Evolutionary conservation across 352 stramenopile genomes (phyloP).

Genomic region (Nothophytophthora sp.): DNA sequence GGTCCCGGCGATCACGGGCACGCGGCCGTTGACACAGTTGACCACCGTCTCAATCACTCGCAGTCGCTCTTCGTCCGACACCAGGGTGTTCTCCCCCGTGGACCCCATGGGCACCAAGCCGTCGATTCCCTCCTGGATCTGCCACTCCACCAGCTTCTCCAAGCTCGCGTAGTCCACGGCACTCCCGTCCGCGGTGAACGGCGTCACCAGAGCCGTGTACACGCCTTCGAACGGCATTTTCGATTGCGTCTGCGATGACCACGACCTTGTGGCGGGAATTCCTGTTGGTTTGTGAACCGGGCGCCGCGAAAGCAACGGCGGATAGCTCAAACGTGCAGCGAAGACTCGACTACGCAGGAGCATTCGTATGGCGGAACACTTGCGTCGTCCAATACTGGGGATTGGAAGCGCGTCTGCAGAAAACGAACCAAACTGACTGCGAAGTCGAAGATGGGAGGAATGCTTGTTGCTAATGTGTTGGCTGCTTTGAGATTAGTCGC

Average conservation of each 20-base stretch:
- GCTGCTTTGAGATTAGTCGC: too few relatives aligned
- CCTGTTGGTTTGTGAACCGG: neutral
- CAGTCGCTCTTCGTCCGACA: constrained; percentile 91
- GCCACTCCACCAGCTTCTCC: constrained; percentile 77
- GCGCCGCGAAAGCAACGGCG: too few relatives aligned
- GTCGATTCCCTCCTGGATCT: constrained; percentile 91
- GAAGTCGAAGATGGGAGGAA: too few relatives aligned
- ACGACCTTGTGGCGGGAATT: too few relatives aligned
- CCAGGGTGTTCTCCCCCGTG: constrained; percentile 92
- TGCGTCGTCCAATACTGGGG: too few relatives aligned
- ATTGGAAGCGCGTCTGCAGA: too few relatives aligned
- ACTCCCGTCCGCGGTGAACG: constrained; percentile 85
- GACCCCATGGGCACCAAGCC: constrained; percentile 95
- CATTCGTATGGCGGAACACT: too few relatives aligned
- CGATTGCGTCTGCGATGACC: neutral
- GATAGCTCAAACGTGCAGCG: too few relatives aligned
- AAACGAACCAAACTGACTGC: too few relatives aligned
- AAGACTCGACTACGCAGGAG: too few relatives aligned
- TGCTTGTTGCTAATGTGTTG: too few relatives aligned
- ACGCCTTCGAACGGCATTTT: constrained; percentile 62
- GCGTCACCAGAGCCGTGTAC: constrained; percentile 92
- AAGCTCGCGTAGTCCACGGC: constrained; percentile 90
- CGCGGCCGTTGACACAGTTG: constrained; percentile 60
- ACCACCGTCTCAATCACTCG: constrained; percentile 86
- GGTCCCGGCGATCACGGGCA: constrained; percentile 93